Evolutionary conservation across 306 rosid genomes (phyloP).

Genomic region (Dalbergia cochinchinensis): DNA sequence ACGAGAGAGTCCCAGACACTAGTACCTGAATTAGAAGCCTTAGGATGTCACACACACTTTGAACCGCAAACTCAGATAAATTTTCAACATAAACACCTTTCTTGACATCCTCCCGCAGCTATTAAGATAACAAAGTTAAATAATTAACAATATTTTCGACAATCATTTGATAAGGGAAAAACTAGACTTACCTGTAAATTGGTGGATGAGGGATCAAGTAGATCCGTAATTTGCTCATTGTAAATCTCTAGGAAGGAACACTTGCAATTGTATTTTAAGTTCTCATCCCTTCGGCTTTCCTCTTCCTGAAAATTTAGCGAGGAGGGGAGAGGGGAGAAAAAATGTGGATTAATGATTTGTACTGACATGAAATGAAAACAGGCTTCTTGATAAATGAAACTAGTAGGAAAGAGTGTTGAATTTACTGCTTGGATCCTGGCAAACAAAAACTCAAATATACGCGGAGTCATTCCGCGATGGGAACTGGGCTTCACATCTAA

Average conservation of each 20-base stretch:
- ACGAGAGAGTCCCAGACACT: conserved; percentile 28
- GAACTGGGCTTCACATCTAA: conserved; percentile 89
- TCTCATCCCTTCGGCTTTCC: conserved; percentile 92
- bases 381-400: conserved; percentile 24
- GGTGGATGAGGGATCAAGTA: conserved; percentile 88
- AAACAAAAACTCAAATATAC: conserved; percentile 92
- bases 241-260: conserved; percentile 98
- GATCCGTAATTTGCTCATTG: conserved; percentile 94
- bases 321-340: conserved; percentile 35
- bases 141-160: conserved; percentile 18
- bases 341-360: conserved; percentile 16
- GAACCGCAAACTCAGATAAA: conserved; percentile 90
- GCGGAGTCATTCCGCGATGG: conserved; percentile 95
- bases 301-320: conserved; percentile 73
- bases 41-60: conserved; percentile 78
- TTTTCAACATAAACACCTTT: conserved; percentile 96
- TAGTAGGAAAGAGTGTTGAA: conserved; percentile 24
- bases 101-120: conserved; percentile 95
- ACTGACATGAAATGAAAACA: not conserved
- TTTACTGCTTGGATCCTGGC: conserved; percentile 98
- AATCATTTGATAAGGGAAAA: conserved; percentile 36
- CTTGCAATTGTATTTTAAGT: conserved; percentile 88
- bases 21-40: conserved; percentile 84
- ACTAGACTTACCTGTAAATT: conserved; percentile 83
- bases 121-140: conserved; percentile 41